A percentile compares a stretch with the other conserved stretches of the same genome.
These are phyloP conservation scores for Penicillium corylophilum DNA, from an alignment of 2,329 filamentous ascomycete genomes.

Conservation along the genomic window DNA sequence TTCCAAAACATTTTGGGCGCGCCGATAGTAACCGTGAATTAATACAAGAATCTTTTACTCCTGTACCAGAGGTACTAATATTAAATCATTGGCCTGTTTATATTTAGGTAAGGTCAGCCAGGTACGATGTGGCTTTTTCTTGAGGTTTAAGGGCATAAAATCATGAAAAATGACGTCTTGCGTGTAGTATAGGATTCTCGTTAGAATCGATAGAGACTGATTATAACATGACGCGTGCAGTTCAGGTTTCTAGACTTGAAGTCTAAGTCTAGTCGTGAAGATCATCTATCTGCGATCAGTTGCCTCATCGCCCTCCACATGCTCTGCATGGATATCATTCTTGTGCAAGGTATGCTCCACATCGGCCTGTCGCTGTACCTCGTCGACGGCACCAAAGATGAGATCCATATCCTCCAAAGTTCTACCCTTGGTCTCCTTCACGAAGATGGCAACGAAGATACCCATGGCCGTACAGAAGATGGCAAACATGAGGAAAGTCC, in stretches of 20 bases:
- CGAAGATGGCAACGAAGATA: slow-evolving; percentile 34
- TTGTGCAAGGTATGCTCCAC: slow-evolving; percentile 29
- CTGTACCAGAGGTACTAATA: too few relatives aligned
- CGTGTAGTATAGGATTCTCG: too few relatives aligned
- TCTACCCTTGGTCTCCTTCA: slow-evolving; percentile 42
- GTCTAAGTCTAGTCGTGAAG: background rate
- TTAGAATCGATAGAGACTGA: background rate
- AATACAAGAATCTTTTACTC: too few relatives aligned
- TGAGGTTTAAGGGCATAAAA: background rate
- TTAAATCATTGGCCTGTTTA: too few relatives aligned
- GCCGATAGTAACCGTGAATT: background rate
- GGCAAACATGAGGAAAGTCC: slow-evolving; percentile 45
- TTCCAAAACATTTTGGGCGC: background rate
- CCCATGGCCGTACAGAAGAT: slow-evolving; percentile 40
- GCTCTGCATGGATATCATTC: slow-evolving; percentile 24
- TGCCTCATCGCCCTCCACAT: slow-evolving; percentile 14
- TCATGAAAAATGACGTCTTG: too few relatives aligned
- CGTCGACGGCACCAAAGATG: slow-evolving; percentile 30
- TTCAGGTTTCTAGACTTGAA: background rate
- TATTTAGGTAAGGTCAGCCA: too few relatives aligned
- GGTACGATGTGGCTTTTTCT: too few relatives aligned
- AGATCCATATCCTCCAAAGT: slow-evolving; percentile 43
- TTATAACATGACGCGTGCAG: background rate
- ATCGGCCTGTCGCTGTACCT: slow-evolving; percentile 23
- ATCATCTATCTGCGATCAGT: slow-evolving; percentile 1